phyloP scores from a whole-genome alignment of 2,329 filamentous ascomycete species.

The Penicillium sumatraense region DNA sequence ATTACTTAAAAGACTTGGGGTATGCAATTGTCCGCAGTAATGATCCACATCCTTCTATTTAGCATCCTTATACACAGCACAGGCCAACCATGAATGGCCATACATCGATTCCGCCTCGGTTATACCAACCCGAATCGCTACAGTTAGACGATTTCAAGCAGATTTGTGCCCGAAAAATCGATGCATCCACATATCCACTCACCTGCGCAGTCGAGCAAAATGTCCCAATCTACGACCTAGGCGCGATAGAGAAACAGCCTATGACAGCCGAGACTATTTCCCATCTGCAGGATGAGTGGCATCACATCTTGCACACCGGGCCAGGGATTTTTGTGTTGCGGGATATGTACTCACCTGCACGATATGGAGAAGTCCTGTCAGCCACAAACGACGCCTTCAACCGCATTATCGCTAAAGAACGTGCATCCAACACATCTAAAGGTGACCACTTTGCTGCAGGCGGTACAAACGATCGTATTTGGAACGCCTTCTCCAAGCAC shows the following conservation, averaged over 20 bases:
- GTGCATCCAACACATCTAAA: constrained; percentile 37
- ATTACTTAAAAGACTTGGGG: not conserved
- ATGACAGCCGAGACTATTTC: constrained; percentile 34
- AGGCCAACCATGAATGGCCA: constrained; percentile 11
- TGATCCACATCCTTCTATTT: not conserved
- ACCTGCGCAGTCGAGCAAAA: constrained; percentile 53
- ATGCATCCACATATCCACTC: constrained; percentile 52
- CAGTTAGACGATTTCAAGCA: constrained; percentile 49
- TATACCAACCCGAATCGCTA: constrained; percentile 25
- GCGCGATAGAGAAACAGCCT: constrained; percentile 35
- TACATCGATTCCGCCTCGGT: constrained; percentile 21
- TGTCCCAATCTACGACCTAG: constrained; percentile 61
- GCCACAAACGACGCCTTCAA: constrained; percentile 55
- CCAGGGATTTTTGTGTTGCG: constrained; percentile 65
- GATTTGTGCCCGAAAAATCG: constrained; percentile 49
- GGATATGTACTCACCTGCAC: constrained; percentile 52
- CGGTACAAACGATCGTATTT: constrained; percentile 64
- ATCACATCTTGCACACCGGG: constrained; percentile 60
- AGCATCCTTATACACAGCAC: not conserved
- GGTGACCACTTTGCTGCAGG: constrained; percentile 66
- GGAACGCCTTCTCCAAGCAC: constrained; percentile 70
- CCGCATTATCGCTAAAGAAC: constrained; percentile 55
- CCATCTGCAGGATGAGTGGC: constrained; percentile 64
- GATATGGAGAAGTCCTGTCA: constrained; percentile 43
- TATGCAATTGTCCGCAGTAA: not conserved